Evolutionary conservation across 1,284 basidiomycete species (phyloP), one percentile per base, ranked within the genome.

Genomic region (Sporisorium sorghi): DNA sequence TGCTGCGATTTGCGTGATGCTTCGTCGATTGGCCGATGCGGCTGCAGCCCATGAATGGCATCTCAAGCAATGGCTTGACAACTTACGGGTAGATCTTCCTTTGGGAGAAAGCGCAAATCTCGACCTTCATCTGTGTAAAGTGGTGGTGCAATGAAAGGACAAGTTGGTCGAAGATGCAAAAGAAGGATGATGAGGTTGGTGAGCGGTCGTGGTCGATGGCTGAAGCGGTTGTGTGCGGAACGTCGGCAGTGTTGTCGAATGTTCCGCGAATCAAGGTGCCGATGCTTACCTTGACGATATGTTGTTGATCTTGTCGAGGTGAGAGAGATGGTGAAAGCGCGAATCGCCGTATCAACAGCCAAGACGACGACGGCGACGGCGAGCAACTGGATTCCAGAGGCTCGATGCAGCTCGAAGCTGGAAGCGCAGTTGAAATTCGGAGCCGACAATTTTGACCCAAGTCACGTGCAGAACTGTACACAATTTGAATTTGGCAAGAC

Each of bases 51-150:
- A 48, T 52, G 48, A 37, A 33, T 46, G 59, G 52, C 39, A 24
- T 35, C 12, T 44, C 44, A 52, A 46, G 35, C 32, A 10, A 44
- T 21, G 44, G 43, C 40, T 53, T 58, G 58, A 43, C 26, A 44
- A 81, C 79, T 76, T 79, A 81, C 79, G 81, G 82, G 80, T 84
- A 84, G 75, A 84, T 83, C 82, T 82, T 84, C 70, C 76, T 68
- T 54, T 81, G 80, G 54, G 80, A 83, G 82, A 84, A 84, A 46
- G 83, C 78, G 77, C 80, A 82, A 60, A 79, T 81, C 67, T 84
- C 83, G 80, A 84, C 81, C 83, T 84, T 84, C 83, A 84, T 84
- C 77, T 77, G 72, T 77, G 51, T 33, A 50, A 35, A 40, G 49
- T 7, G 40, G 42, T 40, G 9, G 33, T 30, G 39, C 52, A 54